Evolutionary conservation across 352 stramenopile genomes (phyloP), one percentile per base, ranked within the genome.

Genomic region (Pythium brassicae): DNA sequence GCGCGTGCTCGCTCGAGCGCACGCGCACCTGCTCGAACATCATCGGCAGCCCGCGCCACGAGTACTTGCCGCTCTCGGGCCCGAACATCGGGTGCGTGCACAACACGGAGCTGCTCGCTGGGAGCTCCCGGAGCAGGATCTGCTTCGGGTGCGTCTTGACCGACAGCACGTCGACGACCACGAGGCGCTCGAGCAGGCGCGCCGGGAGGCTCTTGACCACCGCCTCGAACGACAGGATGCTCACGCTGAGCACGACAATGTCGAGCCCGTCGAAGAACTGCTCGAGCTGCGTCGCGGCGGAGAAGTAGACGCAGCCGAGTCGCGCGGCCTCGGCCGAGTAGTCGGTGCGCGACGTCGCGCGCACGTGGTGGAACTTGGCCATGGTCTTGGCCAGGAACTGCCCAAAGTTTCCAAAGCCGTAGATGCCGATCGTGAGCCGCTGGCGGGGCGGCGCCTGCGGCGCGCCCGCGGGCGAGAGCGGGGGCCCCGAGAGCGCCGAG

Each of bases 51-150:
- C 83, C 86, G 43, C 91, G 78, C 96, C 96, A 99, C 53, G 87
- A 89, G 74, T 98, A 86, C 52, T 97, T 97, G 47, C 94, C 96
- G 50, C 81, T 97, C 71, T 98, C 96, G 1, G 96, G 95, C 42
- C 96, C 96, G 73, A 99, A 99, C 96, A 99, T 99, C 2, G 96
- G 96, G 75, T 99, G 96, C 17, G 96, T 98, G 60, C 94, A 98
- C 35, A 99, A 68, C 35, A 99, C 95, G 56, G 97, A 95, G 52
- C 80, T 88, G 61, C 88, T 87, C 43, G 74, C 57, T 3, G 95
- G 95, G 17, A 98, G 62, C n/a, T 89, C 57, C 35, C 96, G 70
- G 42, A 98, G 78, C 73, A 99, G 61, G 40, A 97, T 85, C 60
- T 97, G 74, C 65, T 97, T 97, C 29, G 97, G 75, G 73, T 99